Evolutionary conservation across 306 rosid species (phyloP).

Genomic region (Sphenostylis stenocarpa): DNA sequence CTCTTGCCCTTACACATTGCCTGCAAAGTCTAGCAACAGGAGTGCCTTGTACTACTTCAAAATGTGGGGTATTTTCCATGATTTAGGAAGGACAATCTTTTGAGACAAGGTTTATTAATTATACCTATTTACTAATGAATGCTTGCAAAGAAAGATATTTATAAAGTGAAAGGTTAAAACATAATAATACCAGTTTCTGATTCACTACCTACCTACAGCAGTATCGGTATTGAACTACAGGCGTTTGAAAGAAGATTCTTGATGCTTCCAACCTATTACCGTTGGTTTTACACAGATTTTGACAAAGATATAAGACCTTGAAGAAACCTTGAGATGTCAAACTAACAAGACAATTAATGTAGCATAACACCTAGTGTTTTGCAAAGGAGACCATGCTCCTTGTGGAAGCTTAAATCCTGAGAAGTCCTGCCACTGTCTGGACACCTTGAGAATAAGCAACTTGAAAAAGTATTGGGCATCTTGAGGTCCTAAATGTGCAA

Average conservation of each 20-base stretch:
- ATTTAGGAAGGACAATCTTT: background rate
- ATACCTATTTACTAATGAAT: background rate
- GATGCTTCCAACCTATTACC: background rate
- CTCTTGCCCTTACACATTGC: background rate
- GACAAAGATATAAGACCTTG: background rate
- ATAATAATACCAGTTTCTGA: slow-evolving; percentile 15
- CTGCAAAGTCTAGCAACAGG: background rate
- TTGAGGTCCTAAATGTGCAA: background rate
- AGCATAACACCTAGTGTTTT: background rate
- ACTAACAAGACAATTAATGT: background rate
- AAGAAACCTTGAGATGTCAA: background rate
- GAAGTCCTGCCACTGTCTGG: background rate
- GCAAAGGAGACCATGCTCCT: background rate
- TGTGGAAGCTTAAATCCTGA: background rate
- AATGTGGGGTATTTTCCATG: background rate
- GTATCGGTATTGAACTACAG: background rate
- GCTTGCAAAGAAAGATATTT: background rate
- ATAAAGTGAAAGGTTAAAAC: background rate
- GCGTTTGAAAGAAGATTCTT: background rate
- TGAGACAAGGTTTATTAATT: background rate
- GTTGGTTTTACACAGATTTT: background rate
- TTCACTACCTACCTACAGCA: background rate
- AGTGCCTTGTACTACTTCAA: background rate
- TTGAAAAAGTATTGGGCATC: background rate
- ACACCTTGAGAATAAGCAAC: background rate